These are phyloP conservation scores for Begonia fuchsioides DNA, from an alignment of 306 rosid species.

Conservation along the genomic window DNA sequence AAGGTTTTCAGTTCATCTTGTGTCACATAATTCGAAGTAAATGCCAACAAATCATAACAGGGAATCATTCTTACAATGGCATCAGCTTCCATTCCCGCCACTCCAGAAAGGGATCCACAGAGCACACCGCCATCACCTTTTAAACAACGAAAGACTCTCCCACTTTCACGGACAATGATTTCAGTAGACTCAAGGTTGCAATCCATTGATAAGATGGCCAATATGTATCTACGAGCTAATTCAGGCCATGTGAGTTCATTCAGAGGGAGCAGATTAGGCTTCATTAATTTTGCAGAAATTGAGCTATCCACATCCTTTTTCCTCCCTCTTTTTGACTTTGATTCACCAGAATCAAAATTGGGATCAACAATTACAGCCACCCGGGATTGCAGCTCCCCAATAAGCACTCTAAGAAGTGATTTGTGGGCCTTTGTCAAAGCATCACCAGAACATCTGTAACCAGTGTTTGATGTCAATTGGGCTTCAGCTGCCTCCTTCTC, in stretches of 20 bases:
- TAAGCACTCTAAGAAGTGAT: constrained; percentile 67
- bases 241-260: constrained; percentile 99
- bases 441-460: constrained; percentile 63
- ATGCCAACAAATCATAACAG: not conserved
- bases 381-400: constrained; percentile 73
- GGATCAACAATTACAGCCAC: constrained; percentile 95
- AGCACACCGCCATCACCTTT: constrained; percentile 99
- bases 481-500: constrained; percentile 69
- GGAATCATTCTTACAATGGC: constrained; percentile 56
- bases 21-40: not conserved
- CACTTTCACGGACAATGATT: constrained; percentile 78
- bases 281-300: constrained; percentile 41
- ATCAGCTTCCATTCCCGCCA: constrained; percentile 99
- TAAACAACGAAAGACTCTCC: constrained; percentile 86
- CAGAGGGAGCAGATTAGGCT: constrained; percentile 75
- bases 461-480: constrained; percentile 54
- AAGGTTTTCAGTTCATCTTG: too few relatives aligned
- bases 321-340: constrained; percentile 75
- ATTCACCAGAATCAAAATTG: constrained; percentile 85
- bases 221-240: constrained; percentile 68
- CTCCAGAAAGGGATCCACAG: constrained; percentile 90
- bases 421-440: constrained; percentile 78
- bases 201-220: constrained; percentile 85
- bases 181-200: constrained; percentile 88
- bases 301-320: constrained; percentile 71